Conservation (phyloP, 1,284 basidiomycete species). For the Irpex sp. region DNA sequence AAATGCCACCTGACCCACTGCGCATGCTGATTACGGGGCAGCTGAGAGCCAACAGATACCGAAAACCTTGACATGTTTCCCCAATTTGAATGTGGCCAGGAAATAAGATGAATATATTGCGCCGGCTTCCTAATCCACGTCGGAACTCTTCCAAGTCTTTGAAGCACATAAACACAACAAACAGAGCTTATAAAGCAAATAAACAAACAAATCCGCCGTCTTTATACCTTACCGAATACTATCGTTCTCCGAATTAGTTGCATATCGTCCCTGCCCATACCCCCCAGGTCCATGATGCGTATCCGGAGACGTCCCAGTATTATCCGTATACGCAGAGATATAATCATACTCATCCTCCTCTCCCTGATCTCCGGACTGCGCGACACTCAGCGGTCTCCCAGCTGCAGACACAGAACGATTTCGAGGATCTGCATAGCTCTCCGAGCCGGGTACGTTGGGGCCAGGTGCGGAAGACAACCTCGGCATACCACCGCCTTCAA, state of each 20-base stretch:
- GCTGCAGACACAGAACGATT: not conserved
- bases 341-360: conserved; percentile 10
- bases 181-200: not conserved
- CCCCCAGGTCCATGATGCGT: conserved; percentile 10
- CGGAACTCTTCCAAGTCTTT: too few species aligned
- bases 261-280: conserved; percentile 33
- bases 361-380: conserved; percentile 1
- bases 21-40: too few species aligned
- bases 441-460: not conserved
- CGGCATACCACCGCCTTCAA: not conserved
- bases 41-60: too few species aligned
- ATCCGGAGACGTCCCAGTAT: conserved; percentile 2
- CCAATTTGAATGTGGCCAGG: too few species aligned
- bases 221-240: not conserved
- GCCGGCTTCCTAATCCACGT: too few species aligned
- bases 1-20: too few species aligned
- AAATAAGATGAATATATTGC: too few species aligned
- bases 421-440: not conserved
- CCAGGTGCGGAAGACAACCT: conserved; percentile 3
- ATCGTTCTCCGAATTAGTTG: conserved; percentile 33
- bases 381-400: not conserved
- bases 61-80: too few species aligned
- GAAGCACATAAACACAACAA: too few species aligned
- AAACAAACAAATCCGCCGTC: not conserved
- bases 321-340: conserved; percentile 9